Evolutionary conservation across 352 stramenopile species (phyloP), one percentile per base, ranked within the genome.

Genomic region (Blastocystis sp.): DNA sequence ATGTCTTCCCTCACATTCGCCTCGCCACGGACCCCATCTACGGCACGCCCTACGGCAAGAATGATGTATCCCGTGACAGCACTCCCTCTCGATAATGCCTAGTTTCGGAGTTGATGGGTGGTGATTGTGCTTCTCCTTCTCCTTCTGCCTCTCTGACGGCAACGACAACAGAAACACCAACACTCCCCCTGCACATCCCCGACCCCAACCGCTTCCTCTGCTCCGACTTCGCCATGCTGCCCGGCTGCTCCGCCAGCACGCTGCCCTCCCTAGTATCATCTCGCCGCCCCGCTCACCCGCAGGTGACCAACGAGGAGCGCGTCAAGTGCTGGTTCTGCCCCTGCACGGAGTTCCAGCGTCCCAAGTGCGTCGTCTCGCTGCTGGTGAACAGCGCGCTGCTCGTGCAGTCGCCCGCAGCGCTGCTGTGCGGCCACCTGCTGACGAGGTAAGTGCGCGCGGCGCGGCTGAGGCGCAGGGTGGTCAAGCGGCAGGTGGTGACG

Each of bases 191-290:
- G 3, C 74, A 84, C 66, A 3, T 84, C 48, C 74, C 74, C 38
- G 24, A n/a, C 52, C 28, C 74, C 21, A 84, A 84, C 48, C 74
- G 17, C 9, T 84, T 68, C 48, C 6, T 84, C n/a, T 84, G 74
- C 17, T 59, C 74, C 6, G 24, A 69, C 10, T 84, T 84, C 45
- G 6, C 10, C 19, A 68, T 84, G 54, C 40, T 84, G 14, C 3
- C 68, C 21, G 74, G 74, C 34, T 61, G 38, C 28, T 17, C 19
- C 66, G 61, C 34, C n/a, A 45, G 9, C 45, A 9, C 7, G 28
- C 21, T 57, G n/a, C 74, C 42, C n/a, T 7, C n/a, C 14, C 61
- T 84, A 3, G 59, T 69, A n/a, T 11, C 3, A 45, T 54, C n/a
- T 24, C 19, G 21, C 7, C 24, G 9, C 24, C 7, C 66, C 2